Base-by-base conservation (phyloP, 306 rosid species). In the Vachellia pachyceras region DNA sequence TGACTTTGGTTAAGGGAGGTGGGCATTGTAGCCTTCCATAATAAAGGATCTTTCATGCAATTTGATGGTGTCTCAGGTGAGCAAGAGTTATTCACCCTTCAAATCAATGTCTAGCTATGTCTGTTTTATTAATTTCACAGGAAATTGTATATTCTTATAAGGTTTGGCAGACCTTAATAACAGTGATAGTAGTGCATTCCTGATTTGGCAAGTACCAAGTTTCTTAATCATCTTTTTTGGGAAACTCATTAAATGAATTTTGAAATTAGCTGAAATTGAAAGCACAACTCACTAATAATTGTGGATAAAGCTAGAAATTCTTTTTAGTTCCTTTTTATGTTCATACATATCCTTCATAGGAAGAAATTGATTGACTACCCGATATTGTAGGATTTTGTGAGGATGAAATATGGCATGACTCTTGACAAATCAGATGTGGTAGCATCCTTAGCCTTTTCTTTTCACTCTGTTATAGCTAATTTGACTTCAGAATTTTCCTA, bases 401-500 rank as follows among this genome's bases (percentile, higher is more conserved):
- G 45, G 42, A 14, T 69, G 61, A 7, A 52, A 22, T 79, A 14
- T 73, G 39, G 55, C 66, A 78, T 78, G 42, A 23, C 46, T 20
- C 20, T 15, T 67, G 11, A 10, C 13, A 1, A 83, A 57, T 55
- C 54, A 20, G 58, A 55, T 61, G 64, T 17, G 44, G 70, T 64
- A 69, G 42, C 22, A 44, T 69, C 15, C 45, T 7, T 77, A 52
- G 37, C 11, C 11, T 73, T 72, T 35, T 55, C 50, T 79, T 25
- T 23, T 69, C 41, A 4, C 29, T 33, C 69, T 60, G 64, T 17
- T 49, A 6, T 14, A 3, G 6, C 64, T 57, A 57, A 7, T n/a
- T 68, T 20, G 69, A 58, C 42, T 45, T 81, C 60, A 61, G 44
- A 36, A 22, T 78, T 78, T 69, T 11, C 57, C 47, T 42, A 3